Conservation (phyloP, 129 eudicot genomes). For the Centaurea solstitialis region DNA sequence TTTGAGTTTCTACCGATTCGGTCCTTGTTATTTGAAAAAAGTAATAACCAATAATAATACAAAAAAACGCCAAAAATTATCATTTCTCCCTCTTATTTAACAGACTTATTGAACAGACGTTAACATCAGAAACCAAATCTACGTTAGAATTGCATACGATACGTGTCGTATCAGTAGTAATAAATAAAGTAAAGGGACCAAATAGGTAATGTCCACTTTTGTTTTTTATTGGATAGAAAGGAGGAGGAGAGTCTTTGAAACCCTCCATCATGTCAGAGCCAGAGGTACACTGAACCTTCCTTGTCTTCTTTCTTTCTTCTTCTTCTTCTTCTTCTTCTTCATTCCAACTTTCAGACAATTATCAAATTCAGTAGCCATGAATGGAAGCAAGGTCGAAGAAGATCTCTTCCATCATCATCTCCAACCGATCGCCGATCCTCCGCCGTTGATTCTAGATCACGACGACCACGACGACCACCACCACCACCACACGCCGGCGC, state of each 20-base stretch:
- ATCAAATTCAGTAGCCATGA: neutral
- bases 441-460: constrained; percentile 26
- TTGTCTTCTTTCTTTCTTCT: no score
- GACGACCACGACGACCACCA: constrained; percentile 13
- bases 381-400: neutral
- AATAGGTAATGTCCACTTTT: no score
- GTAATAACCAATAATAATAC: no score
- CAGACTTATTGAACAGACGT: no score
- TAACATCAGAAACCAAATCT: no score
- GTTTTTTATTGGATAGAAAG: neutral
- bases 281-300: neutral
- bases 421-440: neutral
- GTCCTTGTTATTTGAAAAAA: no score
- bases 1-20: no score
- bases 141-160: no score
- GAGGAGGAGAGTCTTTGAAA: neutral
- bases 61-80: no score
- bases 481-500: neutral
- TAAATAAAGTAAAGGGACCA: no score
- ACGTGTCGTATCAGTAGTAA: no score
- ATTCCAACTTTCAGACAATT: neutral
- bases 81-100: no score
- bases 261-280: neutral
- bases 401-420: neutral
- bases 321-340: neutral